Percentiles rank a stretch among this genome's conserved stretches.
phyloP scores from a whole-genome alignment of 108 stramenopile genomes.

The Pseudonitzschia pungens region DNA sequence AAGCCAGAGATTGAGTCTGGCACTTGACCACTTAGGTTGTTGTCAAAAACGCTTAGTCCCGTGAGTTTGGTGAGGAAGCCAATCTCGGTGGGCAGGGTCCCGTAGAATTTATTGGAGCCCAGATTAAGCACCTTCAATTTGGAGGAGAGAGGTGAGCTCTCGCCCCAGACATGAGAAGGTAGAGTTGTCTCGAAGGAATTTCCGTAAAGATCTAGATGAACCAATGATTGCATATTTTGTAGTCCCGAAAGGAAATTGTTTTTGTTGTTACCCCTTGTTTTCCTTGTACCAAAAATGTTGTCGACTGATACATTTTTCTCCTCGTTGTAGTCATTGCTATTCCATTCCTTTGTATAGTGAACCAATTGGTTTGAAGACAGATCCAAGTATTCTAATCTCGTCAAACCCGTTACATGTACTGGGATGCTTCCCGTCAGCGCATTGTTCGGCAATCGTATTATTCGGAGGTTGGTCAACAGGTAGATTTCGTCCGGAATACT shows the following conservation, averaged over 20 bases:
- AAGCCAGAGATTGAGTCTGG: slow-evolving; percentile 17
- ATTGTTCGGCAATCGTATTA: slow-evolving; percentile 18
- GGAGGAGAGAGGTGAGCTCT: background rate
- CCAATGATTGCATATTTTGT: slow-evolving; percentile 7
- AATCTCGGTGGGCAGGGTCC: slow-evolving; percentile 15
- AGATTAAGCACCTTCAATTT: slow-evolving; percentile 10
- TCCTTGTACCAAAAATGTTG: background rate
- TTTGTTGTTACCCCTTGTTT: background rate
- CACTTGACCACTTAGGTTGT: background rate
- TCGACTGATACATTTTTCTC: background rate
- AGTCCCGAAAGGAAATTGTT: slow-evolving; percentile 46
- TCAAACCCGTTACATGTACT: background rate
- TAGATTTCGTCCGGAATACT: slow-evolving; percentile 36
- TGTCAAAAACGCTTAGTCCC: slow-evolving; percentile 12
- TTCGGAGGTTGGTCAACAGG: slow-evolving; percentile 29
- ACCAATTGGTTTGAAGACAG: slow-evolving; percentile 40
- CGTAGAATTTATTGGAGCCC: slow-evolving; percentile 24
- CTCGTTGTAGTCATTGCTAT: background rate
- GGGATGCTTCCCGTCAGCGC: slow-evolving; percentile 4
- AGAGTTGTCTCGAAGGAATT: slow-evolving; percentile 13
- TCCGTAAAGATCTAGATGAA: background rate
- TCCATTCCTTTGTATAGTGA: background rate
- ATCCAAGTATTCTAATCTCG: slow-evolving; percentile 14
- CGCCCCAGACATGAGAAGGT: slow-evolving; percentile 4
- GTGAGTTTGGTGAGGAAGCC: slow-evolving; percentile 11